Conservation (phyloP, 345 rosid genomes). For the Carallia brachiata region DNA sequence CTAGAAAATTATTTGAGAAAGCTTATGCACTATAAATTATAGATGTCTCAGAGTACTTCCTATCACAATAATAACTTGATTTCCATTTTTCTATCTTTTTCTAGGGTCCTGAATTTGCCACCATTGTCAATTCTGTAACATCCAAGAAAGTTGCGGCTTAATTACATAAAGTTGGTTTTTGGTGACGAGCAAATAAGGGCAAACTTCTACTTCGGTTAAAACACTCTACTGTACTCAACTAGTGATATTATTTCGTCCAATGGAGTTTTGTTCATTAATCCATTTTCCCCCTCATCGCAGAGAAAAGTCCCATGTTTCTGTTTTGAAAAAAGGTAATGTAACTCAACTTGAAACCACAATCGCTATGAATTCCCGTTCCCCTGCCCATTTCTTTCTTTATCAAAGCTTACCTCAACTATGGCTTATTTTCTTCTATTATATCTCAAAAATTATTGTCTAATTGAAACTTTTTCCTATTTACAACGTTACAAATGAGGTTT, state of each 20-base stretch:
- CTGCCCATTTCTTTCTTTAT: too few relatives aligned
- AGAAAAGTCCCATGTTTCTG: background rate
- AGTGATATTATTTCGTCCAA: background rate
- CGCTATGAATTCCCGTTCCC: background rate
- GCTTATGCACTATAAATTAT: background rate
- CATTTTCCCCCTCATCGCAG: background rate
- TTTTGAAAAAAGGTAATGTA: background rate
- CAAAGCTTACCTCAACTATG: too few relatives aligned
- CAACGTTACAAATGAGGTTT: too few relatives aligned
- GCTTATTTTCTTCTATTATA: too few relatives aligned
- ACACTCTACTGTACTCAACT: constrained; percentile 15
- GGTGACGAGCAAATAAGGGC: constrained; percentile 12
- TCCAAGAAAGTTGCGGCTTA: constrained; percentile 86
- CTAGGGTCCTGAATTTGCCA: constrained; percentile 93
- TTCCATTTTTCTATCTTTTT: background rate
- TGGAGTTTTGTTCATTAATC: constrained; percentile 16
- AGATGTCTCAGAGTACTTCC: background rate
- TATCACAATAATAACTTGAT: background rate
- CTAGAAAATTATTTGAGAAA: background rate
- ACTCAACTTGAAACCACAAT: background rate
- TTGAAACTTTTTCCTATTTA: too few relatives aligned
- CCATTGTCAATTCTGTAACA: constrained; percentile 85
- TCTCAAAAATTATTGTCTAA: too few relatives aligned
- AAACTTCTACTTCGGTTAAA: constrained; percentile 9
- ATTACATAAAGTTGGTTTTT: constrained; percentile 21